Conservation (phyloP, 768 basidiomycete species). For the Suillus alpinus region DNA sequence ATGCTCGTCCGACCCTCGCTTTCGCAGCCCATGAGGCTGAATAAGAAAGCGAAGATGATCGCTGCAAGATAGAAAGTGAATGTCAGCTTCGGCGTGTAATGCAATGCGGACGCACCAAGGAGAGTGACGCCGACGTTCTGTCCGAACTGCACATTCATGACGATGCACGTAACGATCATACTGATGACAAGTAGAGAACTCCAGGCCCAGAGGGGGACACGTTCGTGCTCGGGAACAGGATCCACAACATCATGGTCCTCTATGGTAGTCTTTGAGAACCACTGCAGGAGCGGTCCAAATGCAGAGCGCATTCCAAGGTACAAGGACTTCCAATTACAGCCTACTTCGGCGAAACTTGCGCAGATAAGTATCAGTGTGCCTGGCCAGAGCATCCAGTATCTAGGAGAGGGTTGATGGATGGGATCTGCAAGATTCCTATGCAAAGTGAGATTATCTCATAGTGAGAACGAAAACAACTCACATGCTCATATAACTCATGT, state of each 20-base stretch:
- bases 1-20: constrained; percentile 55
- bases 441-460: background rate
- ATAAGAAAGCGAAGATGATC: constrained; percentile 57
- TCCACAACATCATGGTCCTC: constrained; percentile 37
- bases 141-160: constrained; percentile 50
- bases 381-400: constrained; percentile 45
- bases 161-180: constrained; percentile 47
- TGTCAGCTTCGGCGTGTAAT: background rate
- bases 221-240: constrained; percentile 48
- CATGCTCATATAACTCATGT: constrained; percentile 6
- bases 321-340: constrained; percentile 2
- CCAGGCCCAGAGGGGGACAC: constrained; percentile 54
- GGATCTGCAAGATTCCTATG: constrained; percentile 39
- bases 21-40: constrained; percentile 64
- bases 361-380: constrained; percentile 47
- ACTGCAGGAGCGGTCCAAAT: background rate
- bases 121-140: constrained; percentile 41
- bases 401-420: constrained; percentile 43
- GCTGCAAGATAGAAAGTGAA: constrained; percentile 16
- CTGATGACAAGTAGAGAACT: constrained; percentile 41
- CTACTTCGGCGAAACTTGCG: constrained; percentile 26
- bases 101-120: background rate
- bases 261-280: constrained; percentile 9
- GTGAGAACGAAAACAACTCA: background rate
- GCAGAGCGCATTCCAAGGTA: background rate